Base-by-base conservation (phyloP, 75 land plant genomes). In the Cryptomeria japonica region DNA sequence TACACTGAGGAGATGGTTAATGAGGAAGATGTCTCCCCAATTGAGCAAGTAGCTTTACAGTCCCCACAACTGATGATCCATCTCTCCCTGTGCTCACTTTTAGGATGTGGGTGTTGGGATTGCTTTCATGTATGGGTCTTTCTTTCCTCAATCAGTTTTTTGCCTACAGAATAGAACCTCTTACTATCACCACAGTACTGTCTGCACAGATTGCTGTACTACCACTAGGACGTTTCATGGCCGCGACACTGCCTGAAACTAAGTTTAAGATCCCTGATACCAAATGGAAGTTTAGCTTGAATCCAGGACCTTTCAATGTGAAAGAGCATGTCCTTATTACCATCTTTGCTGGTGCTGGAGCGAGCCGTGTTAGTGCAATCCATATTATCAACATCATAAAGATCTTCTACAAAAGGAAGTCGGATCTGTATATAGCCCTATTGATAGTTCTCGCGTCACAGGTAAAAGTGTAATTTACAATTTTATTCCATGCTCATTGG, bases 271-370 rank as follows among this genome's bases (percentile, higher is more conserved):
- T 91, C 64, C 47, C 16, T 2, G 86, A 79, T 34, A 14, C 34
- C 1, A 15, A 92, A n/a, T 89, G 82, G 89, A 72, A 84, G 84
- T 90, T 94, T 80, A 18, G 88, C 2, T 89, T 94, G 86, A 94
- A 94, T 80, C 95, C 95, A 3, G 95, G 95, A 49, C 93, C 95
- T 3, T 94, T 94, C 89, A 94, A 93, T 82, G 87, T 91, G 86
- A 93, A 94, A 78, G 95, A 94, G 87, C 95, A 94, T 86, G 94
- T 93, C 4, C 93, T 94, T 37, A 92, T 94, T 79, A 94, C 95
- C 47, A 93, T 95, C 56, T 95, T 95, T 85, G 96, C 96, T 85
- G 92, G 92, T 80, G 96, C 96, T 42, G 90, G 94, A 91, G 92
- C 92, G 93, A 3, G 56, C 86, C 90, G 3, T 75, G 84, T 15